Base-by-base conservation (phyloP, 163 green algal genomes). In the Scenedesmus sp. region DNA sequence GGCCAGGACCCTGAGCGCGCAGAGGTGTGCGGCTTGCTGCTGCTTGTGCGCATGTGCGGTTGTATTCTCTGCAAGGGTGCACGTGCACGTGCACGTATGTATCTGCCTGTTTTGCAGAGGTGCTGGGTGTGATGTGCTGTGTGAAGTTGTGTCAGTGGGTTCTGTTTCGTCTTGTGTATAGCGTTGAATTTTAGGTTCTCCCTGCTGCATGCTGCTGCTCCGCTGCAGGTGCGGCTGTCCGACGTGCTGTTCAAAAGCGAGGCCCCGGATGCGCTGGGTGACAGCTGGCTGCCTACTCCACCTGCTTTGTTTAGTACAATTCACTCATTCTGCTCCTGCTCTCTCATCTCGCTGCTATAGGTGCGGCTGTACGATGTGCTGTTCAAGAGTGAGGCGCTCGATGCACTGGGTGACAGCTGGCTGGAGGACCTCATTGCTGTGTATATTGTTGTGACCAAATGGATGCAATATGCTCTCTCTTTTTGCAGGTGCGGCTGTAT, bases 171-270 rank as follows among this genome's bases (percentile, higher is more conserved):
- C 34, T 46, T 46, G 34, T 46, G 34, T 46, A 46, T 46, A 46
- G 34, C 34, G 34, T 46, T 46, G 34, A 46, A 46, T 46, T 46
- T 46, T 46, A 46, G 59, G 59, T 64, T 64, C 9, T 64, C 59
- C 59, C 34, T 46, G 34, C 34, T 46, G 34, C 34, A 64, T 26
- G 16, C 66, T 76, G 66, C 66, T 26, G 66, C 9, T 18, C 9
- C 66, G n/a, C 8, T 76, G 13, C 66, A 90, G 90, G 84, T 93
- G 73, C 90, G 97, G 20, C 93, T 99, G 60, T 99, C 98, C 92
- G 95, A 97, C 55, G 85, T 94, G 70, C 94, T 99, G 16, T 99
- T 99, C 95, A 97, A 96, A 62, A 97, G 93, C 57, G 95, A 97
- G 92, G 94, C 96, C 59, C 96, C 96, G 20, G 94, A 91, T 0